phyloP scores from a whole-genome alignment of 2,329 filamentous ascomycete genomes.

The Penicillium verrucosum region DNA sequence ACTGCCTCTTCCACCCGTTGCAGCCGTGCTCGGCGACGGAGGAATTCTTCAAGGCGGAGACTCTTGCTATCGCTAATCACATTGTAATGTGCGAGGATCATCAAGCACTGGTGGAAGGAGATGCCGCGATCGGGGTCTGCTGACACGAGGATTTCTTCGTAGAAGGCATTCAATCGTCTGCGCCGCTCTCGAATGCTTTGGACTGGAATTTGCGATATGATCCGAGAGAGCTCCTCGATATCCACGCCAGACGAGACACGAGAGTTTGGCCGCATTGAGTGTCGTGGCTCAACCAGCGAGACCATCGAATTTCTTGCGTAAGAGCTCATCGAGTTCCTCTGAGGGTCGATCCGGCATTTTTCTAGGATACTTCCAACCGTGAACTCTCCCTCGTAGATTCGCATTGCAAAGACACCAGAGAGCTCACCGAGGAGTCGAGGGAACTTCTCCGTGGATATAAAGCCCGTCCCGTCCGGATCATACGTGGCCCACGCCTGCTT shows the following conservation, averaged over 20 bases:
- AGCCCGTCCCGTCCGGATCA: slow-evolving; percentile 87
- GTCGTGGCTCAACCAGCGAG: slow-evolving; percentile 16
- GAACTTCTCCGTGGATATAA: slow-evolving; percentile 84
- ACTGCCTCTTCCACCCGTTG: slow-evolving; percentile 95
- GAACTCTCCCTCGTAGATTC: slow-evolving; percentile 88
- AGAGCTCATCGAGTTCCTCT: slow-evolving; percentile 6
- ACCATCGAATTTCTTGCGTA: slow-evolving; percentile 36
- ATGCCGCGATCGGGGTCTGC: slow-evolving; percentile 87
- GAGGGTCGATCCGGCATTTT: slow-evolving; percentile 64
- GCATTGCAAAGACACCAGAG: slow-evolving; percentile 94
- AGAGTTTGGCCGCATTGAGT: slow-evolving; percentile 25
- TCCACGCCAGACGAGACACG: slow-evolving; percentile 60
- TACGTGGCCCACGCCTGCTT: slow-evolving; percentile 98
- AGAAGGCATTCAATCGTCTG: slow-evolving; percentile 86
- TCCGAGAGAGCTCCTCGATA: slow-evolving; percentile 68
- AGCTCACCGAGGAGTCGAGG: slow-evolving; percentile 82
- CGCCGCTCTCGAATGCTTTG: slow-evolving; percentile 70
- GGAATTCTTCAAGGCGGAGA: slow-evolving; percentile 86
- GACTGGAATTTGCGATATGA: slow-evolving; percentile 71
- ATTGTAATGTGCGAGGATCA: slow-evolving; percentile 97
- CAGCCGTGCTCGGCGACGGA: slow-evolving; percentile 81
- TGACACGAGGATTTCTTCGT: slow-evolving; percentile 91
- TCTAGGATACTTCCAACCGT: slow-evolving; percentile 85
- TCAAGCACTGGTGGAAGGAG: slow-evolving; percentile 83
- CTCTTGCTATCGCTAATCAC: slow-evolving; percentile 98